phyloP scores from a whole-genome alignment of 371 early-diverging fungal genomes.

The Zancudomyces culisetae region DNA sequence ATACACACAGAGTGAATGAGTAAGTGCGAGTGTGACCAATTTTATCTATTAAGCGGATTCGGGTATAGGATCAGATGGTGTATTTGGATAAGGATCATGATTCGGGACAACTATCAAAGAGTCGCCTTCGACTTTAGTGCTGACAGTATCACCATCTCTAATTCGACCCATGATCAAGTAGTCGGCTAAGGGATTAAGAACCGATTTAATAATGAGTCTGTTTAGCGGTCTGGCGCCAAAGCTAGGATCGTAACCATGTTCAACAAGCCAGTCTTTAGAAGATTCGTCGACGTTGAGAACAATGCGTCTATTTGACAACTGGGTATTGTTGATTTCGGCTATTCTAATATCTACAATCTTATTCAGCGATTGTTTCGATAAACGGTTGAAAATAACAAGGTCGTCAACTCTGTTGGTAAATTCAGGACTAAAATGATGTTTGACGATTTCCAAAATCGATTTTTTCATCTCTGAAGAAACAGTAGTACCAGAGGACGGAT shows the following conservation, averaged over 20 bases:
- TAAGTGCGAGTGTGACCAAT: too few species aligned
- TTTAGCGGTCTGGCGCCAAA: slow-evolving; percentile 77
- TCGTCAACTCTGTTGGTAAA: slow-evolving; percentile 85
- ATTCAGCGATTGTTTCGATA: slow-evolving; percentile 44
- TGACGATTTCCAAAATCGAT: slow-evolving; percentile 31
- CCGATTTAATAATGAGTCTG: slow-evolving; percentile 55
- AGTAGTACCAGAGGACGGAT: neutral
- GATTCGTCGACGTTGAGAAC: slow-evolving; percentile 34
- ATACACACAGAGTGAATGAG: too few species aligned
- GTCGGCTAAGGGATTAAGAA: slow-evolving; percentile 63
- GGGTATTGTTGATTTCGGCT: slow-evolving; percentile 46
- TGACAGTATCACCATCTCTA: slow-evolving; percentile 38
- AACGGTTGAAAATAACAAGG: slow-evolving; percentile 61
- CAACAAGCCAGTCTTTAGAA: slow-evolving; percentile 62
- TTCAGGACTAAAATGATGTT: slow-evolving; percentile 71
- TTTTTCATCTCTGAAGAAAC: neutral
- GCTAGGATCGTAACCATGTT: slow-evolving; percentile 57
- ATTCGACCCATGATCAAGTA: slow-evolving; percentile 58
- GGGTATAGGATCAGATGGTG: too few species aligned
- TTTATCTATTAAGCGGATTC: too few species aligned
- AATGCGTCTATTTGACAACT: slow-evolving; percentile 53
- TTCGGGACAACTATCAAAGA: neutral
- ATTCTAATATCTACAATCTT: slow-evolving; percentile 72
- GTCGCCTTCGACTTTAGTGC: neutral
- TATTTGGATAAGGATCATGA: neutral